A percentile compares a stretch with the other conserved stretches of the same genome.
Evolutionary conservation across 441 rosid species (phyloP).

Genomic region (Populus hybrid): DNA sequence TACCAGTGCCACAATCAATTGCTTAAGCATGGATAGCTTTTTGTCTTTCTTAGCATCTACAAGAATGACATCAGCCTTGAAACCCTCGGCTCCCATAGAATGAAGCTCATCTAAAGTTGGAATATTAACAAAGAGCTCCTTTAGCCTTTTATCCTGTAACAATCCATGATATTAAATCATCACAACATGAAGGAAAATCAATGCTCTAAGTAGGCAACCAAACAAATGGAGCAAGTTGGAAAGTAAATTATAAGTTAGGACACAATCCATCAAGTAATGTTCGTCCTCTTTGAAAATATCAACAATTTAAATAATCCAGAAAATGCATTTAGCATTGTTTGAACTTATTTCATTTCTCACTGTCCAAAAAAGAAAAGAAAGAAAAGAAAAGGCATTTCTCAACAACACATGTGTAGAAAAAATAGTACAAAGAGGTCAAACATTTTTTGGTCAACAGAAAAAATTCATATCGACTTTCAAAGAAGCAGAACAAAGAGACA

Average conservation of each 20-base stretch:
- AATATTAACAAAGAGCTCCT: conserved; percentile 67
- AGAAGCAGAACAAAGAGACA: neutral
- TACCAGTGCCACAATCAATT: conserved; percentile 69
- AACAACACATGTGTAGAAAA: neutral
- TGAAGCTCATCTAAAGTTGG: conserved; percentile 90
- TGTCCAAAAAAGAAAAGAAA: neutral
- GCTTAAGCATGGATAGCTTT: conserved; percentile 89
- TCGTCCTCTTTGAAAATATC: neutral
- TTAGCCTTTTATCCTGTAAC: conserved; percentile 82
- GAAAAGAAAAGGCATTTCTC: neutral
- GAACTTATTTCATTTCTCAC: neutral
- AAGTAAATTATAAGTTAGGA: neutral
- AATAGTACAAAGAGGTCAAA: neutral
- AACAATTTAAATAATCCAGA: neutral
- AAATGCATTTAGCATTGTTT: neutral
- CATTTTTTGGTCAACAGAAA: neutral
- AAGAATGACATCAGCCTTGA: conserved; percentile 79
- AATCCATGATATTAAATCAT: conserved; percentile 8
- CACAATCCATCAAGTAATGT: neutral
- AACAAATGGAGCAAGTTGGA: neutral
- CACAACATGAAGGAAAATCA: conserved; percentile 8
- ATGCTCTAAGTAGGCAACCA: neutral
- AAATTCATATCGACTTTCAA: neutral
- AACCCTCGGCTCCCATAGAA: conserved; percentile 75
- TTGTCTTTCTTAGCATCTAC: conserved; percentile 90